Conservation (phyloP, 2,329 filamentous ascomycete genomes). For the Monilinia polystroma region DNA sequence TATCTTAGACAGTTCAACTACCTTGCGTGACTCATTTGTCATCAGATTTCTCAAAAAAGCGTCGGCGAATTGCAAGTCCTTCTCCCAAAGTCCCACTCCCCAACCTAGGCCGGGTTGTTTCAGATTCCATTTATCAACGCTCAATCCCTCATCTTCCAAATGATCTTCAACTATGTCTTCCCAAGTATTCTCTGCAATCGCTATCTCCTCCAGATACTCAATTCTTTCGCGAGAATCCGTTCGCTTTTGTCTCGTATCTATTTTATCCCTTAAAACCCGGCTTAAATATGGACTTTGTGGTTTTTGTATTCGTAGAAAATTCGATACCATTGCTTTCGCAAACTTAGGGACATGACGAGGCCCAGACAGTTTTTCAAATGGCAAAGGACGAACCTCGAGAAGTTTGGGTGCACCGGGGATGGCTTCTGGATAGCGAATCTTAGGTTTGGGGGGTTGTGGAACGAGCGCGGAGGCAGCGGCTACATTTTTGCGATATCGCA, state of each 20-base stretch:
- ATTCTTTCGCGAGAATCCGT: conserved; percentile 44
- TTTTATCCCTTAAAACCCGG: conserved; percentile 55
- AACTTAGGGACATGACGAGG: conserved; percentile 59
- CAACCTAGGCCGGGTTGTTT: conserved; percentile 22
- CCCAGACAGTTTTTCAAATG: conserved; percentile 50
- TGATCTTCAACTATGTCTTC: conserved; percentile 39
- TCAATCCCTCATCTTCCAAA: conserved; percentile 20
- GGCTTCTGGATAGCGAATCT: conserved; percentile 30
- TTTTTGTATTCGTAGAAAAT: conserved; percentile 66
- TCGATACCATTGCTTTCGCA: conserved; percentile 53
- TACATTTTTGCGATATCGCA: conserved; percentile 33
- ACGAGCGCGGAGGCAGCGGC: conserved; percentile 17
- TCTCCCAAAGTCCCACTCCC: conserved; percentile 20
- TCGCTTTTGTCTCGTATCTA: conserved; percentile 46
- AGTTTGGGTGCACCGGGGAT: conserved; percentile 43
- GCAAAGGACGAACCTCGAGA: conserved; percentile 53
- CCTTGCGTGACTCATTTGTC: conserved; percentile 39
- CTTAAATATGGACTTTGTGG: conserved; percentile 61
- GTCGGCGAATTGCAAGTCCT: conserved; percentile 5
- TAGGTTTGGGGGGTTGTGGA: conserved; percentile 19
- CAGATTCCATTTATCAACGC: conserved; percentile 12
- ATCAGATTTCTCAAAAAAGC: conserved; percentile 31
- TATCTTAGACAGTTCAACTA: conserved; percentile 40
- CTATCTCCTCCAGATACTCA: conserved; percentile 43
- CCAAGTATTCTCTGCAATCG: conserved; percentile 54